Evolutionary conservation across 306 rosid species (phyloP), one percentile per base, ranked within the genome.

Genomic region (Amphicarpaea edgeworthii): DNA sequence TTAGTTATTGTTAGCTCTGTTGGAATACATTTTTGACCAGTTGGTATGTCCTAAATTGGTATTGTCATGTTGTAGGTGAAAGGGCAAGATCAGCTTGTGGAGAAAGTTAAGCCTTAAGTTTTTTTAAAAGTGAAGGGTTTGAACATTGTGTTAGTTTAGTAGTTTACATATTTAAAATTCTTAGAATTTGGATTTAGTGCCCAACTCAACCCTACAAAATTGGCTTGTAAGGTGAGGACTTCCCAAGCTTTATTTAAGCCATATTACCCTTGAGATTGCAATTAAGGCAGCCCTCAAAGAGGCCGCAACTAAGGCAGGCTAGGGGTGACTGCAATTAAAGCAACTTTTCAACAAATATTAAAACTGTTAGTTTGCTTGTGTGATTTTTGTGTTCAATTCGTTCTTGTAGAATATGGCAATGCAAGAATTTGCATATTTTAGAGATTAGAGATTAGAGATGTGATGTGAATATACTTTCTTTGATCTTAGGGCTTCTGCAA

Each of bases 41-140:
- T 30, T 30, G 3, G 34, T 30, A 30, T 37, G 28, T 26, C 58
- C n/a, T 30, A n/a, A 47, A 49, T 46, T n/a, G 51, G 17, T 28
- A 10, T 64, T 70, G 42, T 57, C 43, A 9, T 43, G 17, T 82
- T 43, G 17, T 82, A 40, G 70, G 47, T 68, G 62, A 57, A 42
- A 58, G 54, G 55, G 49, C 38, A 30, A 26, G 30, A 26, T 26
- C 60, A 28, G 24, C 53, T 30, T 12, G 1, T 59, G 62, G 47
- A 40, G 43, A 58, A 72, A 37, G 16, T 20, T 40, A 20, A 24
- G 32, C 66, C 28, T 72, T 21, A 49, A 20, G 20, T 40, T 51
- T 61, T 30, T 14, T 47, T 16, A 19, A 10, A 70, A 70, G 63
- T 32, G 11, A 77, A 23, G 70, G 37, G 60, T 51, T 43, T 19